Evolutionary conservation across 83 land plant genomes (phyloP).

Genomic region (Picea engelmannii): DNA sequence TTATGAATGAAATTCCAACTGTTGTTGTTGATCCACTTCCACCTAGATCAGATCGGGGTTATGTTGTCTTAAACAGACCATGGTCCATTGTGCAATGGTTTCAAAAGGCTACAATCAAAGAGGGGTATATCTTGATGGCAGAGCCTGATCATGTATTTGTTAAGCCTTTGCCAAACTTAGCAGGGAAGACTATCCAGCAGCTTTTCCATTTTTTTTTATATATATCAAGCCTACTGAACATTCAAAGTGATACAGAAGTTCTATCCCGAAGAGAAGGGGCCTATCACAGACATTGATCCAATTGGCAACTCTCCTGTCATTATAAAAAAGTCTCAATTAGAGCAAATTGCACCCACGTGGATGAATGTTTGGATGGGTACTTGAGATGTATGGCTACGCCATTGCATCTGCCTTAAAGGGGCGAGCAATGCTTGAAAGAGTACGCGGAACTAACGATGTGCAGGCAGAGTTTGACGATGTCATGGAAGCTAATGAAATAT

Average conservation of each 20-base stretch:
- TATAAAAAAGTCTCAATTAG: slow-evolving; percentile 74
- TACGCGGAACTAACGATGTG: too few species aligned
- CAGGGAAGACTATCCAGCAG: slow-evolving; percentile 70
- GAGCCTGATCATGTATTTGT: slow-evolving; percentile 79
- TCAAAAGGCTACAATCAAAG: slow-evolving; percentile 72
- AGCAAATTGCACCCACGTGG: slow-evolving; percentile 96
- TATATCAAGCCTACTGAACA: slow-evolving; percentile 72
- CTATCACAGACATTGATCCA: slow-evolving; percentile 78
- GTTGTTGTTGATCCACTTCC: slow-evolving; percentile 86
- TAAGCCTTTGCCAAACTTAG: slow-evolving; percentile 84
- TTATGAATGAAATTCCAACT: slow-evolving; percentile 88
- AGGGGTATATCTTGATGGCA: slow-evolving; percentile 89
- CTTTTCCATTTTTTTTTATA: slow-evolving; percentile 85
- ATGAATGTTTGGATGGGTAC: slow-evolving; percentile 96
- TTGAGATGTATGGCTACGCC: slow-evolving; percentile 99
- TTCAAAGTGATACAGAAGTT: slow-evolving; percentile 57
- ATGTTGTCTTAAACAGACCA: slow-evolving; percentile 85
- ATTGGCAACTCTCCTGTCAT: slow-evolving; percentile 95
- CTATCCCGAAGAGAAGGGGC: slow-evolving; percentile 80
- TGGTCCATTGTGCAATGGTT: slow-evolving; percentile 96
- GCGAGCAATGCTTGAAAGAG: too few species aligned
- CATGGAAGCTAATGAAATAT: too few species aligned
- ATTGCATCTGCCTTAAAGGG: slow-evolving; percentile 89
- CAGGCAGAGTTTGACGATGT: too few species aligned
- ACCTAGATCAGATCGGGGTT: slow-evolving; percentile 70